A percentile compares a stretch with the other conserved stretches of the same genome.
These are phyloP conservation scores for Zygosaccharomyces sapae DNA, from an alignment of 1,139 yeast species.

Conservation along the genomic window DNA sequence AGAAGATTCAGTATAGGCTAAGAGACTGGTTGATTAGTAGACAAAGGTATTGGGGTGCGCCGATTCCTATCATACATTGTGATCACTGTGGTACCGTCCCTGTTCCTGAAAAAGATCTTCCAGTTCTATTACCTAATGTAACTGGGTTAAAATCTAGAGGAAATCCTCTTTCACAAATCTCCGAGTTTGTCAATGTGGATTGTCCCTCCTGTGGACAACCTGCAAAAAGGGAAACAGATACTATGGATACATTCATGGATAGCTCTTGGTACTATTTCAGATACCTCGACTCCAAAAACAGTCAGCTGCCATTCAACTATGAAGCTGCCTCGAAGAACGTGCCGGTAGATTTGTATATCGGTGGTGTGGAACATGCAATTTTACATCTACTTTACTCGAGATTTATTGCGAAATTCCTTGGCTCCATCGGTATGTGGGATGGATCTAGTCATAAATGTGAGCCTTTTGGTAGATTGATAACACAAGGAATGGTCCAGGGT, in stretches of 20 bases:
- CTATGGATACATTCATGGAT: conserved; percentile 98
- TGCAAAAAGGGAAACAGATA: conserved; percentile 89
- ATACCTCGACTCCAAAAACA: conserved; percentile 69
- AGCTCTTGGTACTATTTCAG: conserved; percentile 95
- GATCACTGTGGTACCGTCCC: conserved; percentile 80
- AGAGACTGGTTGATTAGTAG: conserved; percentile 94
- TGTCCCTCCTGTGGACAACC: conserved; percentile 79
- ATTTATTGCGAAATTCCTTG: conserved; percentile 75
- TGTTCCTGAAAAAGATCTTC: conserved; percentile 80
- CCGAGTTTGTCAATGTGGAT: conserved; percentile 63
- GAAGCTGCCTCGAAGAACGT: conserved; percentile 51
- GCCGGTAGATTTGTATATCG: conserved; percentile 89
- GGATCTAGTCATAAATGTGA: conserved; percentile 57
- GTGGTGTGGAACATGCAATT: conserved; percentile 96
- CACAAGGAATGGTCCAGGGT: conserved; percentile 99
- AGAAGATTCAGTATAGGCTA: conserved; percentile 55
- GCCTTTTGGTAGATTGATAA: conserved; percentile 72
- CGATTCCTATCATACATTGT: conserved; percentile 92
- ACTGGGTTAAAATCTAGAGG: conserved; percentile 54
- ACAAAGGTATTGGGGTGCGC: conserved; percentile 98
- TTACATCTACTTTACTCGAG: conserved; percentile 81
- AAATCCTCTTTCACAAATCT: conserved; percentile 64
- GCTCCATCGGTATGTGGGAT: conserved; percentile 57
- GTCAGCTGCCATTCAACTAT: conserved; percentile 46
- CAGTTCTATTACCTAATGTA: conserved; percentile 70